Evolutionary conservation across 306 rosid genomes (phyloP), one percentile per base, ranked within the genome.

Genomic region (Castanea sativa): DNA sequence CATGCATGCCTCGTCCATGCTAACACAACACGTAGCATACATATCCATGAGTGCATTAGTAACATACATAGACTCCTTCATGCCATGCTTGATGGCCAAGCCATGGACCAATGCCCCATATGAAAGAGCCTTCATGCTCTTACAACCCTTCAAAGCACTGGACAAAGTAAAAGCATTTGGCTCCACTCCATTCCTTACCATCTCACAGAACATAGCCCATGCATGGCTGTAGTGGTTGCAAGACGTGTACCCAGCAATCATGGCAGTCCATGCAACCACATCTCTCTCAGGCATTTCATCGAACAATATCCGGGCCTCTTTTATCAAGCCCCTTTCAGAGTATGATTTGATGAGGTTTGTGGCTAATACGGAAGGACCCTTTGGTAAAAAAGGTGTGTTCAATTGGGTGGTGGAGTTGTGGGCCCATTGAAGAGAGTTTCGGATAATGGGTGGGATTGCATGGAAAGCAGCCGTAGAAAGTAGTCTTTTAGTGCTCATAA

Each of bases 101-200:
- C 88, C 89, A 84, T 93, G 98, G 67, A 79, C 91, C 74, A 80
- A 69, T 25, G 78, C 60, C 20, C 93, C 98, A 70, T 81, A 61
- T 1, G 49, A 80, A 79, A 90, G 89, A 76, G 92, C 84, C 76
- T 83, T 83, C 86, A 91, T 77, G 10, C 85, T 89, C 73, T 87
- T 93, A 71, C 91, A 91, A 12, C 93, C 89, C 86, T 91, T 93
- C 61, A 93, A 82, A 76, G 87, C 86, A 61, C 88, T 85, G 4
- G 93, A 88, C 25, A 93, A 51, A 49, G 98, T 93, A 77, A 84
- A 91, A 71, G 88, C 93, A 73, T 87, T 93, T 3, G 91, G 93
- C 2, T 38, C 57, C 45, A 80, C 49, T 18, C 85, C 89, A 67
- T 71, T 71, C 75, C 63, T 78, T 43, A 90, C 68, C 94, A 93